Base-by-base conservation (phyloP, 139 green algal genomes). In the Picochlorum sp. region DNA sequence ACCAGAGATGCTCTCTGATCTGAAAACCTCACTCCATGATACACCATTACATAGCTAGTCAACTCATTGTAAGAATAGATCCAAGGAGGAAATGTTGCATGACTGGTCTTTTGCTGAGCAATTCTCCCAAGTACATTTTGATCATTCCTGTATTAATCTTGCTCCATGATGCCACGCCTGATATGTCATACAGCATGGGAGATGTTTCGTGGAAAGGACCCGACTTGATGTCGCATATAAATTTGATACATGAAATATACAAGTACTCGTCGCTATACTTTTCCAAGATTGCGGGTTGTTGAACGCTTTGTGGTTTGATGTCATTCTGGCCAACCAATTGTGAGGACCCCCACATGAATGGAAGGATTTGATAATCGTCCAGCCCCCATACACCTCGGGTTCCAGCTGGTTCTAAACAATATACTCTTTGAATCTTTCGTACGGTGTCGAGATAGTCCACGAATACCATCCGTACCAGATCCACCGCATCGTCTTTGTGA, bases 351-450 rank as follows among this genome's bases (percentile, higher is more conserved):
- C 87, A 97, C 0, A 97, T 45, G 74, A 98, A 98, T 14, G 93
- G 92, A 60, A 98, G 78, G 72, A 98, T 96, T 50, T 96, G 87
- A 82, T 98, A 98, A 77, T 98, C 93, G 66, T 98, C 93, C 63
- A 98, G 77, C 3, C 93, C 93, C 93, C 93, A 98, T 50, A 96
- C 90, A 21, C 93, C 93, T 69, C 97, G 92, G 11, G 81, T 92
- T 2, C 93, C 93, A 3, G 93, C 93, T 2, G 93, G 93, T 78
- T 98, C 93, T 54, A 98, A 68, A 81, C 90, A 95, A 80, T 97
- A 97, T 1, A 89, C 94, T 4, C 82, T 95, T 72, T 96, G 90
- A 6, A 97, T 64, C 38, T 80, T 84, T 16, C 92, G 85, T 87
- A 98, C 97, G 10, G 98, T 80, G 21, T 68, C 18, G 8, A 98